These are phyloP conservation scores for Babjeviella inositovora DNA, from an alignment of 805 yeast genomes.

Conservation along the genomic window DNA sequence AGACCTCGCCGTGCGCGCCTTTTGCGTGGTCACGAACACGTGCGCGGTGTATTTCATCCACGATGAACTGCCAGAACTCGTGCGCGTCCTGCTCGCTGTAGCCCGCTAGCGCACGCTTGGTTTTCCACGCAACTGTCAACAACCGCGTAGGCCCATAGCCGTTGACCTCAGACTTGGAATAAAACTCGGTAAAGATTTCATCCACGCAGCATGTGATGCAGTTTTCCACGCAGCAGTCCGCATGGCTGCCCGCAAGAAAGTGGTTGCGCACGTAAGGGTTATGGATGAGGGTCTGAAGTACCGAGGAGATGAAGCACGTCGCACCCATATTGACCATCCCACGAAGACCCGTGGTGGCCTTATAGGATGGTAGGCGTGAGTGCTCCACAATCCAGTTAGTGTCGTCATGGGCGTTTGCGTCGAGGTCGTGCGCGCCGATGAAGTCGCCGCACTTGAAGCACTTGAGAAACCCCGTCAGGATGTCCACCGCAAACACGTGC, in stretches of 20 bases:
- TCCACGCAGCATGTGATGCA: constrained; percentile 85
- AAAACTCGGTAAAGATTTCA: constrained; percentile 60
- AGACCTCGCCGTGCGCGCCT: constrained; percentile 9
- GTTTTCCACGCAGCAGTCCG: constrained; percentile 26
- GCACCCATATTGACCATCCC: constrained; percentile 94
- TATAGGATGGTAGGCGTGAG: constrained; percentile 24
- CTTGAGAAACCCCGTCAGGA: too few species aligned
- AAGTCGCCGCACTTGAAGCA: constrained; percentile 73
- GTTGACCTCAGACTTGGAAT: constrained; percentile 38
- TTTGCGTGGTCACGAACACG: constrained; percentile 7
- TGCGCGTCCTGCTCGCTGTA: constrained; percentile 98
- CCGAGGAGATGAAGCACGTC: constrained; percentile 91
- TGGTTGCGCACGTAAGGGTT: constrained; percentile 75
- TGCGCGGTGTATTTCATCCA: constrained; percentile 65
- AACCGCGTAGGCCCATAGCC: constrained; percentile 76
- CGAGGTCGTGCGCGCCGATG: constrained; percentile 44
- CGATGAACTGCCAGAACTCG: constrained; percentile 86
- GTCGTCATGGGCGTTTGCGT: constrained; percentile 7
- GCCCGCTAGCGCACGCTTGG: constrained; percentile 77
- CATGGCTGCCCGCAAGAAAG: constrained; percentile 63
- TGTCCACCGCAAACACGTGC: too few species aligned
- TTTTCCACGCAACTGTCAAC: constrained; percentile 77
- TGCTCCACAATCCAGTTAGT: constrained; percentile 8
- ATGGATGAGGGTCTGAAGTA: constrained; percentile 80
- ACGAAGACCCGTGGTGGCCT: constrained; percentile 61